Evolutionary conservation across 176 grass and related monocot species (phyloP).

Genomic region (Paspalum vaginatum): DNA sequence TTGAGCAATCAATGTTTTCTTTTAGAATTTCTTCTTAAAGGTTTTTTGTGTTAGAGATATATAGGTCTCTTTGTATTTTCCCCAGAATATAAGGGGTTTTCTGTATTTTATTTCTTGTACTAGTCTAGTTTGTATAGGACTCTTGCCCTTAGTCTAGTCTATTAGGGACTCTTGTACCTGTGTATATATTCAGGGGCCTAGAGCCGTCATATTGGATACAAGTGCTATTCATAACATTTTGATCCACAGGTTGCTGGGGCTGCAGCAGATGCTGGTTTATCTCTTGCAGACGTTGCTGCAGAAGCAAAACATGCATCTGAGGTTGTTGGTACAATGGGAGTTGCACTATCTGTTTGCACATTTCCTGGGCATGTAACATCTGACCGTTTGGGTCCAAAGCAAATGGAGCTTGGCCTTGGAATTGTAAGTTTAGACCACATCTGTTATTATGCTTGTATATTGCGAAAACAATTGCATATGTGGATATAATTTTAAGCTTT

Average conservation of each 20-base stretch:
- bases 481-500: conserved; percentile 24
- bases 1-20: neutral
- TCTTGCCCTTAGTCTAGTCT: too few relatives aligned
- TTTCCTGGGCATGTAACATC: conserved; percentile 95
- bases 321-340: conserved; percentile 94
- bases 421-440: conserved; percentile 73
- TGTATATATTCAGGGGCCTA: too few relatives aligned
- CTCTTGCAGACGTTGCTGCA: conserved; percentile 86
- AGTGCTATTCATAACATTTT: neutral
- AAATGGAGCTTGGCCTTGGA: conserved; percentile 99
- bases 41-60: neutral
- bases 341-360: conserved; percentile 97
- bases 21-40: conserved; percentile 15
- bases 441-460: conserved; percentile 20
- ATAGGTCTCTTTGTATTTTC: too few relatives aligned
- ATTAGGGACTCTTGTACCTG: too few relatives aligned
- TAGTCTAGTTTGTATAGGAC: too few relatives aligned
- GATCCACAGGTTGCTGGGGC: conserved; percentile 88
- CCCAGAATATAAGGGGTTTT: too few relatives aligned
- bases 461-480: conserved; percentile 20
- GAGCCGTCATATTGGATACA: too few relatives aligned
- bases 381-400: conserved; percentile 82
- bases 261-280: conserved; percentile 90
- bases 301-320: conserved; percentile 95
- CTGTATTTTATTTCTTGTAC: too few relatives aligned